phyloP scores from a whole-genome alignment of 2,329 filamentous ascomycete genomes.

The Cladophialophora psammophila region DNA sequence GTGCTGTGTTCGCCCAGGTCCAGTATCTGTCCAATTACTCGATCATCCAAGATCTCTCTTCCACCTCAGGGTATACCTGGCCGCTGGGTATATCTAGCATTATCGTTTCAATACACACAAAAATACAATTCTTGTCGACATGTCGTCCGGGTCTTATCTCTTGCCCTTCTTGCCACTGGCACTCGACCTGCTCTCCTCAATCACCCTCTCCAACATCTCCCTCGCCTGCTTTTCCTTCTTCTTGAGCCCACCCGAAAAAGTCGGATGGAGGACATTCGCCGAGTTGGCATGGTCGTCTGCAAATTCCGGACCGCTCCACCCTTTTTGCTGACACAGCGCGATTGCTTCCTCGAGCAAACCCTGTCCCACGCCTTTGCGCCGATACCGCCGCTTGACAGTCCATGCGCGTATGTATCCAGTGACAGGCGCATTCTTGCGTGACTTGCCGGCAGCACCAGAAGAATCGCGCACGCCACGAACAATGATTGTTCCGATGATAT shows the following conservation, averaged over 20 bases:
- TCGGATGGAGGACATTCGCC: constrained; percentile 63
- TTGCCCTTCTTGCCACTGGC: constrained; percentile 22
- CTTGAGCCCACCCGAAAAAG: constrained; percentile 68
- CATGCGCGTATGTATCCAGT: constrained; percentile 71
- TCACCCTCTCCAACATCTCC: constrained; percentile 46
- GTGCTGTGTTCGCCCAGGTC: too few species aligned
- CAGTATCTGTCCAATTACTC: too few species aligned
- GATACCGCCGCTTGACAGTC: constrained; percentile 75
- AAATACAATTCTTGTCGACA: neutral
- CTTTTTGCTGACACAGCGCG: constrained; percentile 69
- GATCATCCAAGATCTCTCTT: too few species aligned
- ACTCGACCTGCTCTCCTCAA: constrained; percentile 23
- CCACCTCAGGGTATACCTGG: too few species aligned
- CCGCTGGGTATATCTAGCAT: neutral
- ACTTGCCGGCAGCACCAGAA: constrained; percentile 21
- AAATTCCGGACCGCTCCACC: constrained; percentile 75
- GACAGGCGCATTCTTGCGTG: constrained; percentile 30
- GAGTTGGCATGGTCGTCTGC: constrained; percentile 80
- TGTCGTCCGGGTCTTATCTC: constrained; percentile 19
- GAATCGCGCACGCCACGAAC: constrained; percentile 50
- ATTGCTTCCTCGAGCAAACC: constrained; percentile 78
- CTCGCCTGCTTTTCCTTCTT: constrained; percentile 65
- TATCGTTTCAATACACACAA: neutral
- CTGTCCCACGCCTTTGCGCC: constrained; percentile 74
- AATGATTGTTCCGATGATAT: constrained; percentile 75